Base-by-base conservation (phyloP, 2,329 filamentous ascomycete genomes). In the Paecilomyces variotii region DNA sequence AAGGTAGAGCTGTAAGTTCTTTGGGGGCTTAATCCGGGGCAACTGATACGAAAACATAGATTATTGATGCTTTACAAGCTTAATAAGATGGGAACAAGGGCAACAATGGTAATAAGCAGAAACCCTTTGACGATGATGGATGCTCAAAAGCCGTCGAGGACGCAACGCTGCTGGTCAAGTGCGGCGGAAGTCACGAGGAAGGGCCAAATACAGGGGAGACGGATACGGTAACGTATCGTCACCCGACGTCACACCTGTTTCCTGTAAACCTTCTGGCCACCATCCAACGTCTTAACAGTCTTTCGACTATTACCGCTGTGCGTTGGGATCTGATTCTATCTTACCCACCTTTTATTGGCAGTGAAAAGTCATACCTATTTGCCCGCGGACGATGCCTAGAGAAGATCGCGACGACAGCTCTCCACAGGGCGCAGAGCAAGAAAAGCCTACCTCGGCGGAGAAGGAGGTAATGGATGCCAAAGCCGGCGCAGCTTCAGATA, bases 221-320 rank as follows among this genome's bases (percentile, higher is more conserved):
- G 5, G 54, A 34, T 55, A 39, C 50, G 27, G 24, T 52, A 52
- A 19, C 25, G 50, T 52, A 52, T 52, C 27, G 50, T 52, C 50
- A 52, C 50, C 25, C 12, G 25, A 55, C 54, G 54, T 55, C 54
- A 55, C 28, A 34, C 11, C 30, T 32, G 28, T 30, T 45, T 54
- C 54, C 24, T 12, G 49, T 54, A 49, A 52, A 34, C 32, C 30
- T 50, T 53, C 51, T 57, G 51, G 9, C 45, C 28, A 58, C 55
- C 19, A 24, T 56, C 39, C 39, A n/a, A 24, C 39, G 4, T 45
- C 39, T n/a, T 45, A 7, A 19, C n/a, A 19, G 14, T 7, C n/a
- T 45, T 45, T 19, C n/a, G 19, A 2, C 19, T 45, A 14, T 7
- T 4, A 7, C 19, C 2, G 6, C 7, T 24, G 14, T 19, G n/a